phyloP scores from a whole-genome alignment of 345 rosid species.

The Brassica carinata region DNA sequence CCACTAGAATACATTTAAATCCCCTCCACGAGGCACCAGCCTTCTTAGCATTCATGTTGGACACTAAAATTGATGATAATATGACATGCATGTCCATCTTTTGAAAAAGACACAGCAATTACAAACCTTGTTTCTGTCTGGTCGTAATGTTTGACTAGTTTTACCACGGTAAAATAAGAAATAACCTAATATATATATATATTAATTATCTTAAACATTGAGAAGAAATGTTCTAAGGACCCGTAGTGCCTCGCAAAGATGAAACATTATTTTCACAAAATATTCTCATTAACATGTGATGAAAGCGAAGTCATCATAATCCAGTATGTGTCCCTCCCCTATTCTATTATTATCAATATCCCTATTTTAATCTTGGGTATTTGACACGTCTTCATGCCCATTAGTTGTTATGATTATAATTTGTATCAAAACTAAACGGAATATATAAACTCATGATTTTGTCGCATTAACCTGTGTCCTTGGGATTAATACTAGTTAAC shows the following conservation, averaged over 20 bases:
- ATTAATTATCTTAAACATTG: neutral
- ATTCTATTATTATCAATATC: conserved; percentile 14
- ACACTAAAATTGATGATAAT: neutral
- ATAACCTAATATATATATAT: neutral
- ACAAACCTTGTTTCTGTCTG: neutral
- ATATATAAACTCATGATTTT: neutral
- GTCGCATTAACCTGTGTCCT: conserved; percentile 16
- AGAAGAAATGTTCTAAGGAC: conserved; percentile 18
- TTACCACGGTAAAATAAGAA: neutral
- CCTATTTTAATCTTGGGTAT: conserved; percentile 8
- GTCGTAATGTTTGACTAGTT: neutral
- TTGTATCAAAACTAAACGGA: conserved; percentile 1
- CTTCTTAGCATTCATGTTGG: conserved; percentile 2
- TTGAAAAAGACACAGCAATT: neutral
- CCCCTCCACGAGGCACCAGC: neutral
- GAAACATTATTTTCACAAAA: conserved; percentile 19
- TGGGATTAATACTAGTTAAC: neutral
- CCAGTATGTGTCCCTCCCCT: conserved; percentile 21
- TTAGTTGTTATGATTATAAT: conserved; percentile 18
- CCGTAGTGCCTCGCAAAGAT: conserved; percentile 27
- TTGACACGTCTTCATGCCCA: conserved; percentile 36
- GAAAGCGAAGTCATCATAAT: conserved; percentile 43
- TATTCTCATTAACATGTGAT: conserved; percentile 37
- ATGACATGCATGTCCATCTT: neutral
- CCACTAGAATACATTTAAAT: neutral